Evolutionary conservation across 192 early-diverging fungal genomes (phyloP).

Genomic region (Podila epicladia): DNA sequence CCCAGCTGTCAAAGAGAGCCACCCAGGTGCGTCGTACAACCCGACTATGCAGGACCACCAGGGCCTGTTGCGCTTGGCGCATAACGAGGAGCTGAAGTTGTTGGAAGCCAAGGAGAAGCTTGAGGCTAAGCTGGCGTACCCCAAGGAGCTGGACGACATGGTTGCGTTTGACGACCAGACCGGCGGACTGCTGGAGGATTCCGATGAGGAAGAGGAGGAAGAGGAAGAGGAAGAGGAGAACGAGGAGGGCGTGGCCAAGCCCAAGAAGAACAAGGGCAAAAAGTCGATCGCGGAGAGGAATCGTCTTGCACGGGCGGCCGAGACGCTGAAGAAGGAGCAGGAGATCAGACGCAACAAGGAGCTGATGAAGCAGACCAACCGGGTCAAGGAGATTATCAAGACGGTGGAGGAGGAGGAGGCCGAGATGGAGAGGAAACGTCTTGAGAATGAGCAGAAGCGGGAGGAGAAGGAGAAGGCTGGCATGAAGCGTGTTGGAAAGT

Average conservation of each 20-base stretch:
- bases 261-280: slow-evolving; percentile 56
- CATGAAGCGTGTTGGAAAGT: slow-evolving; percentile 52
- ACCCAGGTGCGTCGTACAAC: slow-evolving; percentile 93
- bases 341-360: slow-evolving; percentile 52
- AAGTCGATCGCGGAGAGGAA: slow-evolving; percentile 71
- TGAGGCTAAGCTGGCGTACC: slow-evolving; percentile 56
- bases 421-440: slow-evolving; percentile 38
- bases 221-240: slow-evolving; percentile 46
- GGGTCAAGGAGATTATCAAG: slow-evolving; percentile 59
- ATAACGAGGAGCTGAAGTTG: slow-evolving; percentile 63
- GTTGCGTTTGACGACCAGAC: slow-evolving; percentile 33
- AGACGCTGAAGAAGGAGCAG: slow-evolving; percentile 46
- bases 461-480: slow-evolving; percentile 49
- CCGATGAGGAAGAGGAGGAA: slow-evolving; percentile 44
- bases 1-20: slow-evolving; percentile 77
- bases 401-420: slow-evolving; percentile 51
- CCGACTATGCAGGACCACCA: slow-evolving; percentile 86
- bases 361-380: slow-evolving; percentile 60
- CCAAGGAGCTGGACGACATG: slow-evolving; percentile 48
- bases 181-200: slow-evolving; percentile 35
- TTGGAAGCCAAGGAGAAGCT: slow-evolving; percentile 44
- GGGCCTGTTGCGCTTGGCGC: slow-evolving; percentile 66
- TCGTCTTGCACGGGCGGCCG: slow-evolving; percentile 54
- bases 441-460: slow-evolving; percentile 33
- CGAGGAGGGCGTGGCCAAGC: slow-evolving; percentile 10